Evolutionary conservation across 2,329 filamentous ascomycete genomes (phyloP), one percentile per base, ranked within the genome.

Genomic region (Aspergillus piperis): DNA sequence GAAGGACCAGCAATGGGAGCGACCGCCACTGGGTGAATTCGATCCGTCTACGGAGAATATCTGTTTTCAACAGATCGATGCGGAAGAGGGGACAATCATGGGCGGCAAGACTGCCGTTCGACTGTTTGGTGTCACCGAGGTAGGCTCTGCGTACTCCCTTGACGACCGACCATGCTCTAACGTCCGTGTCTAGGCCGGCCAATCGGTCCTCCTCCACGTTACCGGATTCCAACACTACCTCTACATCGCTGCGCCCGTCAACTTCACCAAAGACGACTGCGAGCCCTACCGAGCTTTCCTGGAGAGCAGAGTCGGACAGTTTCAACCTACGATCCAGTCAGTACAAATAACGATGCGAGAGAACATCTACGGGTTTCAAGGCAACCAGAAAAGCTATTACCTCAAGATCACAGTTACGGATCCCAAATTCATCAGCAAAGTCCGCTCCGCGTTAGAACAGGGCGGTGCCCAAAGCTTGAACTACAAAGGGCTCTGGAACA

Each of bases 171-270:
- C 13, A 36, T 15, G 5, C 23, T 51, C 61, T 60, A 69, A 66
- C 68, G 59, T 3, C 42, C 10, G 21, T 32, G 7, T 17, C 25
- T 61, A 86, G 83, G 77, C 76, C 44, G 95, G 95, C 57, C 90
- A 99, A 77, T 99, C 95, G 3, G 92, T 96, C 41, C 86, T 99
- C 75, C 82, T 99, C 11, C 95, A 99, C 75, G 93, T 99, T 64
- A 96, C 91, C 15, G 91, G 92, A 71, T 99, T 99, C 78, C 89
- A 92, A 68, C 95, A 99, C 75, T 99, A 99, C 73, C 86, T 99
- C 58, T 99, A 96, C 71, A 87, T 98, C 49, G 90, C 91, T 8
- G 95, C 96, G 0, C 95, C 95, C 0, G 81, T 93, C 8, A 85
- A 86, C 25, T 99, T 99, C 75, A 86, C 86, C 27, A 86, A 87